Evolutionary conservation across 2,329 filamentous ascomycete genomes (phyloP).

Genomic region (Fusarium sp.): DNA sequence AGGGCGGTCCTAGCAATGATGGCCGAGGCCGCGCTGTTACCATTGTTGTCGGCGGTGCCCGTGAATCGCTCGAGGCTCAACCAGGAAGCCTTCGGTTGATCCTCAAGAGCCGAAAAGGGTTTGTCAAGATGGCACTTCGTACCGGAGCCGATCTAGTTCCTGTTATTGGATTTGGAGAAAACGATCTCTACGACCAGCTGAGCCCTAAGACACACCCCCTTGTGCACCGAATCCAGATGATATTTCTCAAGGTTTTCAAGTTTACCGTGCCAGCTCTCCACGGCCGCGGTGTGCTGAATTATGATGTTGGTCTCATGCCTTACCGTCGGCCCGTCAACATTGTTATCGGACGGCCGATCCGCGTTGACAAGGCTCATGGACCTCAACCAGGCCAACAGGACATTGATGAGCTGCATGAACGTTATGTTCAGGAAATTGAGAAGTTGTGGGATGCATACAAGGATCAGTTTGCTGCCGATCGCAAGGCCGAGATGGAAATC

Average conservation of each 20-base stretch:
- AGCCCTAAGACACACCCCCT: conserved; percentile 79
- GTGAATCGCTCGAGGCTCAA: conserved; percentile 89
- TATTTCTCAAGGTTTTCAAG: conserved; percentile 85
- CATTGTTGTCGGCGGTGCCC: conserved; percentile 92
- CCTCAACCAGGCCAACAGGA: conserved; percentile 75
- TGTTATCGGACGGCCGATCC: conserved; percentile 86
- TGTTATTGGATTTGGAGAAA: conserved; percentile 92
- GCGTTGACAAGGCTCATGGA: conserved; percentile 68
- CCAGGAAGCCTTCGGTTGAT: conserved; percentile 82
- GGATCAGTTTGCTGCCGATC: conserved; percentile 74
- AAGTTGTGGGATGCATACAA: conserved; percentile 82
- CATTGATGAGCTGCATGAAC: conserved; percentile 80
- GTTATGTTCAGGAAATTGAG: conserved; percentile 81
- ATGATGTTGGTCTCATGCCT: conserved; percentile 95
- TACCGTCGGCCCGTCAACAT: conserved; percentile 89
- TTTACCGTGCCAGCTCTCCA: conserved; percentile 94
- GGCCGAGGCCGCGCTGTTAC: conserved; percentile 97
- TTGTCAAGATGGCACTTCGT: conserved; percentile 91
- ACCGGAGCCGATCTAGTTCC: conserved; percentile 95
- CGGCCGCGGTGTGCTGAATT: conserved; percentile 94
- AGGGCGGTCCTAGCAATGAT: conserved; percentile 79
- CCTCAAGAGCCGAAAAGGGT: conserved; percentile 86
- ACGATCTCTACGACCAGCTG: conserved; percentile 93
- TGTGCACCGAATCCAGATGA: conserved; percentile 83
- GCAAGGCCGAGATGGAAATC: conserved; percentile 74